Conservation (phyloP, 305 asterid genomes). For the Ilex paraguariensis region DNA sequence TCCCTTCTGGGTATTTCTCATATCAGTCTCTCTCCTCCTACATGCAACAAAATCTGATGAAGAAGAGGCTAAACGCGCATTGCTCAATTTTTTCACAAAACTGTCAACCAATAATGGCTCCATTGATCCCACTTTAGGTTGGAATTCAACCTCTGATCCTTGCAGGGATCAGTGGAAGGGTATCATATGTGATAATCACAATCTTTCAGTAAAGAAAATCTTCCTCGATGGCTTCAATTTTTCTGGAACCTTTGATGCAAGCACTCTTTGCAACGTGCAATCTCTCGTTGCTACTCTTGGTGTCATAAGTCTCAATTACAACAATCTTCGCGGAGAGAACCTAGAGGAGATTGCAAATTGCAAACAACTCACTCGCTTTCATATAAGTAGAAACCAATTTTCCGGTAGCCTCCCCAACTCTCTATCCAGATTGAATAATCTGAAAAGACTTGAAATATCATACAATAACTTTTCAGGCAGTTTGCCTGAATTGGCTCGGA, state of each 20-base stretch:
- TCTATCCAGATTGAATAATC: slow-evolving; percentile 28
- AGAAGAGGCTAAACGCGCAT: slow-evolving; percentile 17
- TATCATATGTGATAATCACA: slow-evolving; percentile 27
- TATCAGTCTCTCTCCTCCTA: slow-evolving; percentile 22
- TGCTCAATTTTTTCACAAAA: slow-evolving; percentile 35
- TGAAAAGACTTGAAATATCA: slow-evolving; percentile 44
- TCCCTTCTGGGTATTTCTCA: slow-evolving; percentile 14
- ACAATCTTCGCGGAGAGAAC: slow-evolving; percentile 26
- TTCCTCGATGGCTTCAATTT: slow-evolving; percentile 32
- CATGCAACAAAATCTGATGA: slow-evolving; percentile 25
- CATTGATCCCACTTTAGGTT: slow-evolving; percentile 18
- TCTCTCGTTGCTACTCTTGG: slow-evolving; percentile 29
- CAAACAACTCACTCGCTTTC: slow-evolving; percentile 32
- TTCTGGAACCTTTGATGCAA: slow-evolving; percentile 40
- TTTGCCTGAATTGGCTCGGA: slow-evolving; percentile 35
- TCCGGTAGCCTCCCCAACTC: slow-evolving; percentile 32
- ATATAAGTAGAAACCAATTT: slow-evolving; percentile 32
- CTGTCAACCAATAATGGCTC: slow-evolving; percentile 26
- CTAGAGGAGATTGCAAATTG: slow-evolving; percentile 43
- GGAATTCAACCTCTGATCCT: slow-evolving; percentile 51
- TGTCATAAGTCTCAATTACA: slow-evolving; percentile 28
- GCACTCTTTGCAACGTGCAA: slow-evolving; percentile 32
- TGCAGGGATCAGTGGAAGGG: slow-evolving; percentile 49
- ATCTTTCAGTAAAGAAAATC: slow-evolving; percentile 24
- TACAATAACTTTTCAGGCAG: slow-evolving; percentile 35